Evolutionary conservation across 305 asterid genomes (phyloP).

Genomic region (Fraxinus dipetala): DNA sequence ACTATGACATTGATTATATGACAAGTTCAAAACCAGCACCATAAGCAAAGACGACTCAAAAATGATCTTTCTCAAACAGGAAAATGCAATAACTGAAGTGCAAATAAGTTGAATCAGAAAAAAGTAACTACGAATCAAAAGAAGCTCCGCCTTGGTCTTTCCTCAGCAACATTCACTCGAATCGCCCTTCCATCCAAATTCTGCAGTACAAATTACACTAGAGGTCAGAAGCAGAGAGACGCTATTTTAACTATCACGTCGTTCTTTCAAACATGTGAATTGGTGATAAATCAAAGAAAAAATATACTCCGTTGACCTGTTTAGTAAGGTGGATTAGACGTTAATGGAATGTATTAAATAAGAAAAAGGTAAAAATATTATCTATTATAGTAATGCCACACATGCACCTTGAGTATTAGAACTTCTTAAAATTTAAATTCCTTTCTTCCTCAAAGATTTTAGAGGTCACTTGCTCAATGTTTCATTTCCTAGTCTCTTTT

Average conservation of each 20-base stretch:
- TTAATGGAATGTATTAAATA: too few relatives aligned
- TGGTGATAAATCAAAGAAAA: not conserved
- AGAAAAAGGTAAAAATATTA: not conserved
- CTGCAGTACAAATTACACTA: conserved; percentile 36
- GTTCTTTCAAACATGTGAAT: not conserved
- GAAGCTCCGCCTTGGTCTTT: conserved; percentile 48
- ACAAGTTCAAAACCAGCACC: not conserved
- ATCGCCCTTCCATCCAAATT: conserved; percentile 64
- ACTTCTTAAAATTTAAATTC: not conserved
- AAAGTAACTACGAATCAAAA: conserved; percentile 23
- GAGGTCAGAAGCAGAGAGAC: not conserved
- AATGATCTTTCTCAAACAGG: not conserved
- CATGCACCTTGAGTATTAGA: not conserved
- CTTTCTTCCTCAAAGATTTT: not conserved
- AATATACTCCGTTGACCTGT: not conserved
- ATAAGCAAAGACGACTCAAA: not conserved
- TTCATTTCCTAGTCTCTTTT: not conserved
- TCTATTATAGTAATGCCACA: not conserved
- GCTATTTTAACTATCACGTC: too few relatives aligned
- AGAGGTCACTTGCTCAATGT: not conserved
- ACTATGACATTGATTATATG: too few relatives aligned
- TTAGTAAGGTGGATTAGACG: not conserved
- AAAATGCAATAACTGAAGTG: not conserved
- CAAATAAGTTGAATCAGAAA: not conserved
- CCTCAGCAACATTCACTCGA: conserved; percentile 72